phyloP scores from a whole-genome alignment of 495 filamentous ascomycete genomes.

The Penicillium samsonianum region DNA sequence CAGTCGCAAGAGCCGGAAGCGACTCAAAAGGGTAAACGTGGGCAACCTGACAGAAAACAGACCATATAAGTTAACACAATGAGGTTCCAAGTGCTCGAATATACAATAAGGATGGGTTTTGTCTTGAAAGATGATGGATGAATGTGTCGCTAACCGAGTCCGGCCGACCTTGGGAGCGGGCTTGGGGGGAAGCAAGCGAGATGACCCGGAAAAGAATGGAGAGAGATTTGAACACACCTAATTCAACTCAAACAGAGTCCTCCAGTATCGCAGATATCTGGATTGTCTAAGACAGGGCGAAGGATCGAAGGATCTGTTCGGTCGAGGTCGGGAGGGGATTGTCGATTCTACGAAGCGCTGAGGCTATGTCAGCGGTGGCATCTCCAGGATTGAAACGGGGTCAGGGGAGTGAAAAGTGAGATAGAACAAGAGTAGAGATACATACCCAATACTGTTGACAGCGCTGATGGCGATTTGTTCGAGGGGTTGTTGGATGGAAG shows the following conservation, averaged over 20 bases:
- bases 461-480: constrained; percentile 16
- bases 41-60: constrained; percentile 28
- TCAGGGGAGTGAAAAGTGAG: constrained; percentile 10
- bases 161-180: constrained; percentile 36
- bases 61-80: constrained; percentile 35
- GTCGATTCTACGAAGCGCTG: constrained; percentile 46
- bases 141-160: constrained; percentile 35
- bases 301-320: constrained; percentile 21
- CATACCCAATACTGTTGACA: constrained; percentile 23
- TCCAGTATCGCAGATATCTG: constrained; percentile 35
- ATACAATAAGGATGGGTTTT: constrained; percentile 21
- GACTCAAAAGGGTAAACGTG: constrained; percentile 35
- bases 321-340: constrained; percentile 34
- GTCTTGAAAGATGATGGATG: constrained; percentile 26
- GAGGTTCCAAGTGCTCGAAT: constrained; percentile 16
- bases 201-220: constrained; percentile 45
- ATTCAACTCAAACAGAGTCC: constrained; percentile 26
- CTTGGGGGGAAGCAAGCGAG: constrained; percentile 35
- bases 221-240: constrained; percentile 42
- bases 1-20: constrained; percentile 48
- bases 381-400: constrained; percentile 30
- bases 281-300: constrained; percentile 21
- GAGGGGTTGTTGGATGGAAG: constrained; percentile 16
- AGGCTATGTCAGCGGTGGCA: constrained; percentile 48
- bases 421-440: constrained; percentile 9